Evolutionary conservation across 306 rosid genomes (phyloP).

Genomic region (Castanea crenata): DNA sequence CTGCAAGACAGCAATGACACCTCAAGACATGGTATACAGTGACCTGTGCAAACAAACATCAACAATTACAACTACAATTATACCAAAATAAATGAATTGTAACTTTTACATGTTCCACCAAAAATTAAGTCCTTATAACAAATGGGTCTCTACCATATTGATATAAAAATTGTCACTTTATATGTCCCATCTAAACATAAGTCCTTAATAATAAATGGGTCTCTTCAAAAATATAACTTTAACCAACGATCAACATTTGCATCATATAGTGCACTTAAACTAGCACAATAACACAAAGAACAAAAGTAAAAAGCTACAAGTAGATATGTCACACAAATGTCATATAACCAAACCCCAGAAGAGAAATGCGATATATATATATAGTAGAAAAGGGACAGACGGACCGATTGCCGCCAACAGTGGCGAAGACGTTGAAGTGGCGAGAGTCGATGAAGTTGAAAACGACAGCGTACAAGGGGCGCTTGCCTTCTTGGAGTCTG

Average conservation of each 20-base stretch:
- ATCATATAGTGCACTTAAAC: background rate
- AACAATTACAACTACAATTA: background rate
- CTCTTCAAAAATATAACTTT: too few species aligned
- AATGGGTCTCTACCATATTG: too few species aligned
- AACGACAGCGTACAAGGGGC: slow-evolving; percentile 82
- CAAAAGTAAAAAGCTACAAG: too few species aligned
- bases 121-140: background rate
- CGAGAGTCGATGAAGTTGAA: slow-evolving; percentile 89
- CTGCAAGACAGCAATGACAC: slow-evolving; percentile 87
- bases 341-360: background rate
- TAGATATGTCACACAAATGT: background rate
- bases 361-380: background rate
- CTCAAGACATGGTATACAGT: slow-evolving; percentile 81
- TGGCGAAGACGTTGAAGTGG: slow-evolving; percentile 80
- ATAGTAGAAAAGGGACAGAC: background rate
- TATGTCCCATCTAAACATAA: too few species aligned
- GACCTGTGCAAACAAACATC: slow-evolving; percentile 41
- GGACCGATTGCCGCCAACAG: slow-evolving; percentile 89
- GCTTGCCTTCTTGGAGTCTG: slow-evolving; percentile 90
- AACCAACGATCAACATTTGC: background rate
- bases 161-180: too few species aligned
- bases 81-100: background rate
- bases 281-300: background rate
- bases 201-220: too few species aligned
- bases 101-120: background rate